Evolutionary conservation across 306 rosid species (phyloP), one percentile per base, ranked within the genome.

Genomic region (Purshia tridentata): DNA sequence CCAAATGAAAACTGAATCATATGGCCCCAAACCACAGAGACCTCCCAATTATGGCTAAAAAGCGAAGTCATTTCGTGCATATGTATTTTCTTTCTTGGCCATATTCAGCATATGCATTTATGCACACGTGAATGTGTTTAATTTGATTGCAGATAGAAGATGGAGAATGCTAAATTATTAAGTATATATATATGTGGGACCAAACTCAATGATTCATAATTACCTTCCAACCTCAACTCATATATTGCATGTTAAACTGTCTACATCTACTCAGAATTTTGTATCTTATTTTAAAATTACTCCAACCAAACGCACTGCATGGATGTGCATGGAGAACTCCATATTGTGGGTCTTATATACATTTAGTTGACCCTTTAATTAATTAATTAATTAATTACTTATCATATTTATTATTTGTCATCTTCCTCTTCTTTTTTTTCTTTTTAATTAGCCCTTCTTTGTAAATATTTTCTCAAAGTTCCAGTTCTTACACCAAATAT

Each of bases 141-240:
- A n/a, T 42, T 42, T 42, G 68, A 65, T 50, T 14, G 54, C 9
- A 6, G 2, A 67, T 9, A 6, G 4, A 14, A 49, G 37, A 52
- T 52, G 18, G 39, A 14, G 39, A 39, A 13, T 14, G 47, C 41
- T 41, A 23, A 7, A 55, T 20, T 42, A 40, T n/a, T 54, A 11
- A 57, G 53, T 18, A 69, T 53, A 54, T 18, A 69, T 53, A 54
- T 22, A 54, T 29, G 35, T 35, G 54, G 71, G 70, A 4, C 62
- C 70, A 42, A 18, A 45, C 49, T 39, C n/a, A 29, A 49, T 48
- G 68, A 20, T 18, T 41, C 42, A 19, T 10, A 70, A 70, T 16
- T 63, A 41, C 29, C 51, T 63, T 52, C 73, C 70, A 73, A 73
- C 35, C 42, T 35, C 77, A 50, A 41, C 22, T 47, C 65, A 56